Base-by-base conservation (phyloP, 2,329 filamentous ascomycete species). In the Botrytis pseudocinerea region DNA sequence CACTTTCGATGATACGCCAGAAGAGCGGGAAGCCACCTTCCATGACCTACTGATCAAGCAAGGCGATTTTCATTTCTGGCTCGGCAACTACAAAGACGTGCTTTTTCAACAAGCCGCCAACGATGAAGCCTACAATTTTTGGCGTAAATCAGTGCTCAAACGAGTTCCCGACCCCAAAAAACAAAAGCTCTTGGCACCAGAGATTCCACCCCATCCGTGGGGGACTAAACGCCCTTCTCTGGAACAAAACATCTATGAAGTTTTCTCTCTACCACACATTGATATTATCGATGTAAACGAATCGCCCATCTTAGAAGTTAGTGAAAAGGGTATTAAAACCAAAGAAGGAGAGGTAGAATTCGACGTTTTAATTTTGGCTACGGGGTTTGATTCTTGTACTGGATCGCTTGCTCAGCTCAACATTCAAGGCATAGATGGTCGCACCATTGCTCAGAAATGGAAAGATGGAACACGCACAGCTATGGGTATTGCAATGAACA, bases 241-340 rank as follows among this genome's bases (percentile, higher is more conserved):
- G 0, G 86, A 88, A 74, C 80, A 84, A 48, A 79, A 81, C 59
- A 88, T 86, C 76, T 88, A 85, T 75, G 86, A 88, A 73, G 81
- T 83, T 4, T 82, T 85, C 70, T 83, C 87, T 74, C 81, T 81
- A 28, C 78, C 81, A 0, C 83, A 85, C 46, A 85, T 88, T 4
- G 76, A 83, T 2, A 76, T 88, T 2, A 81, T 88, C 1, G 81
- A 85, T 63, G 75, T 87, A 25, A 84, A 83, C 18, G 77, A 81
- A 14, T 83, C 82, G 4, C 81, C 83, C 0, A 86, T 88, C 72
- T 78, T 77, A 3, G 74, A 46, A 78, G 80, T 85, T 40, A 84
- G 82, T 4, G 74, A 79, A n/a, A 78, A 77, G 0, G 84, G 84
- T 2, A 78, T 85, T 28, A 74, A 73, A 8, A 78, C 77, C 57